Conservation (phyloP, 768 basidiomycete species). For the Rhizopogon rudus region DNA sequence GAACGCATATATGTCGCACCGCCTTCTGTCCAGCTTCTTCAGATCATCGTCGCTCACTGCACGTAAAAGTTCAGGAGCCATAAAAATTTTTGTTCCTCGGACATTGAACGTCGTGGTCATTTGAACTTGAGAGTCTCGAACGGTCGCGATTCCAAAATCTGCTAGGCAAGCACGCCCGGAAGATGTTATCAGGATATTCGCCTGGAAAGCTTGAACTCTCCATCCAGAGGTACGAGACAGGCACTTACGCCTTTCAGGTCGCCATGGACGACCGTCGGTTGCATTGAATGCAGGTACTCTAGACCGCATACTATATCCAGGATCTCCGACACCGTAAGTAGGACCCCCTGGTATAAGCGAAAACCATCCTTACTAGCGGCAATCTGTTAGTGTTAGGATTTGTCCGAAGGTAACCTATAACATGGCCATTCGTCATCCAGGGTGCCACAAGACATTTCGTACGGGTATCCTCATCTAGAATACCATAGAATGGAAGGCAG, state of each 20-base stretch:
- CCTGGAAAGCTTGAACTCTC: slow-evolving; percentile 20
- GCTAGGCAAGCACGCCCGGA: slow-evolving; percentile 40
- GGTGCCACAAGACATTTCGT: slow-evolving; percentile 31
- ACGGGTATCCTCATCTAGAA: slow-evolving; percentile 1
- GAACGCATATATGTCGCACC: slow-evolving; percentile 36
- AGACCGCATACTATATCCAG: slow-evolving; percentile 40
- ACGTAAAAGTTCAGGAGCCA: slow-evolving; percentile 21
- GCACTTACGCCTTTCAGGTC: slow-evolving; percentile 26
- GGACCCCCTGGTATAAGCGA: not conserved
- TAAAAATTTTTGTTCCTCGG: slow-evolving; percentile 15
- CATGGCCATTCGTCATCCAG: slow-evolving; percentile 33
- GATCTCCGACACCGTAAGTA: slow-evolving; percentile 24
- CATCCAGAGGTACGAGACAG: not conserved
- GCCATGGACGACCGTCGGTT: slow-evolving; percentile 30
- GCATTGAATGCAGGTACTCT: slow-evolving; percentile 36
- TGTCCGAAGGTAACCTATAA: slow-evolving; percentile 23
- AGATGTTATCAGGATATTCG: slow-evolving; percentile 42
- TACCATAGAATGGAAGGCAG: slow-evolving; percentile 31
- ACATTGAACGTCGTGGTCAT: slow-evolving; percentile 6
- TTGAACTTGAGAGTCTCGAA: slow-evolving; percentile 12
- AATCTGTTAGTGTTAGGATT: slow-evolving; percentile 20
- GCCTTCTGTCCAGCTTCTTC: slow-evolving; percentile 19
- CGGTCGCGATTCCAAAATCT: slow-evolving; percentile 39
- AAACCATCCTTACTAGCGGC: slow-evolving; percentile 24
- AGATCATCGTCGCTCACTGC: not conserved